Base-by-base conservation (phyloP, 371 early-diverging fungal genomes). In the Syncephalastrum contaminatum region DNA sequence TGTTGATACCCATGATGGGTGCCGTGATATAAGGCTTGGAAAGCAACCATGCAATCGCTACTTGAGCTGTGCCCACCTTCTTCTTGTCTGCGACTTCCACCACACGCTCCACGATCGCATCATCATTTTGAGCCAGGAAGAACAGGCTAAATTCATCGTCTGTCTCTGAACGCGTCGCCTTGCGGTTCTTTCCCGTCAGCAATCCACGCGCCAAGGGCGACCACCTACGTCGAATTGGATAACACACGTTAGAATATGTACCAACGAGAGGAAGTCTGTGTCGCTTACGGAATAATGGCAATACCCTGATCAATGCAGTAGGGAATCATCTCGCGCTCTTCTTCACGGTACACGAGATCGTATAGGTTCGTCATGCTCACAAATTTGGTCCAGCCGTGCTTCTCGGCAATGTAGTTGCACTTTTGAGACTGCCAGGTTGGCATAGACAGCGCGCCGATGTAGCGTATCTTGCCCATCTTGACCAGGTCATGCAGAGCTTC, bases 311-410 rank as follows among this genome's bases (percentile, higher is more conserved):
- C 69, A 14, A 47, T 15, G 54, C 69, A 74, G 39, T 64, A 69
- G 19, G 81, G 76, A 58, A 65, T 60, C 73, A 79, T 75, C 45
- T 79, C 79, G 21, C 75, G 63, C 48, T 79, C 79, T 51, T 77
- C 78, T 30, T 77, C 78, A 43, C 78, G 77, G 44, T 77, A 71
- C 43, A 70, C 22, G 14, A 70, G 47, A 46, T 74, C 74, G 62
- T 76, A 75, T 19, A 58, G 53, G 49, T 70, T 71, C 51, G 64
- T 75, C 73, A 72, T 74, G 4, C 60, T 54, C 14, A 60, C 56
- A 53, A 63, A 58, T 19, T 54, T 54, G 42, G 55, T 20, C 59
- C 64, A 59, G 2, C 67, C 67, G 42, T 59, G 49, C 51, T 60
- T 60, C 36, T 67, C 63, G 36, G 67, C 67, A 44, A 67, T 46